Evolutionary conservation across 2,329 filamentous ascomycete genomes (phyloP).

Genomic region (Aureobasidium pullulans): DNA sequence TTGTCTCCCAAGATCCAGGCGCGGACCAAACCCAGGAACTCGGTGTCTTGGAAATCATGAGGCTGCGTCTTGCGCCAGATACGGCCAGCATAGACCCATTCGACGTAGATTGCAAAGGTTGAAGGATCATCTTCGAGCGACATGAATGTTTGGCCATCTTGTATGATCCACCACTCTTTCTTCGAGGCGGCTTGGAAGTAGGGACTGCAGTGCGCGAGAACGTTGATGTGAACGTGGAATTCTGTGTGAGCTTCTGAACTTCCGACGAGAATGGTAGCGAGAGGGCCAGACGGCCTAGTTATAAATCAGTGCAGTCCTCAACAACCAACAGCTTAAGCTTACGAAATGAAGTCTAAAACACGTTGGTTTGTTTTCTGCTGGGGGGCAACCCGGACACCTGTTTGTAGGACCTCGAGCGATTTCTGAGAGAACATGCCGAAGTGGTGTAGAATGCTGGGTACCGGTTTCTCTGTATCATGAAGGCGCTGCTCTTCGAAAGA

Average conservation of each 20-base stretch:
- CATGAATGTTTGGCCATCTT: neutral
- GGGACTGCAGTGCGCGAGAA: neutral
- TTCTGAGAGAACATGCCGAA: neutral
- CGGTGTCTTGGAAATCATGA: neutral
- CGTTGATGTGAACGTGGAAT: neutral
- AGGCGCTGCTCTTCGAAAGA: neutral
- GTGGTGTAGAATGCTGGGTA: neutral
- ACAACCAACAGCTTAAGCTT: too few species aligned
- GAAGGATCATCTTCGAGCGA: slow-evolving; percentile 15
- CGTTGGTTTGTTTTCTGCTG: too few species aligned
- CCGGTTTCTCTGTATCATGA: neutral
- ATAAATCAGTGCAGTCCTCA: too few species aligned
- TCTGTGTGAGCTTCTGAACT: neutral
- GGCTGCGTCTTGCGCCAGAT: neutral
- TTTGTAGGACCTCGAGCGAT: neutral
- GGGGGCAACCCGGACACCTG: too few species aligned
- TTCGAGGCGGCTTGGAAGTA: neutral
- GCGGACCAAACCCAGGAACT: slow-evolving; percentile 14
- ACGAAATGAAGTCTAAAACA: too few species aligned
- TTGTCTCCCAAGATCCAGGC: slow-evolving; percentile 22
- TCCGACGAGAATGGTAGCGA: neutral
- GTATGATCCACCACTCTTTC: too few species aligned
- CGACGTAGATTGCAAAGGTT: slow-evolving; percentile 19
- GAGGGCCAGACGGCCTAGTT: neutral
- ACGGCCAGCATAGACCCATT: slow-evolving; percentile 19